Percentiles rank a stretch among this genome's conserved stretches.
phyloP scores from a whole-genome alignment of 805 yeast species.

The Phaffomyces antillensis region DNA sequence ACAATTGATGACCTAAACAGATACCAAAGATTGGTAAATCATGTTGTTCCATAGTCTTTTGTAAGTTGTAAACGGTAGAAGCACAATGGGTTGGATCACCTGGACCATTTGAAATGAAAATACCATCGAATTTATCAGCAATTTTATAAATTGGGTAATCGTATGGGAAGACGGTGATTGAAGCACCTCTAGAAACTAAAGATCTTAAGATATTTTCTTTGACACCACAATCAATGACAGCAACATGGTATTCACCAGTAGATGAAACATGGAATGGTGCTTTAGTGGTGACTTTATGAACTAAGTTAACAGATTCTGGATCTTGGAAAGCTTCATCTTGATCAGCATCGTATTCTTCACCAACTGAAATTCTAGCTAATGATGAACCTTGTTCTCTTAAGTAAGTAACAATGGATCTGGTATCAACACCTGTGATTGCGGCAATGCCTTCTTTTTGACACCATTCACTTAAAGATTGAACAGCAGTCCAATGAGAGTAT shows the following conservation, averaged over 20 bases:
- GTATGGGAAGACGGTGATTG: conserved; percentile 93
- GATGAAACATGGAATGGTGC: conserved; percentile 87
- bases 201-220: conserved; percentile 96
- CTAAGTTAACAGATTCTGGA: conserved; percentile 85
- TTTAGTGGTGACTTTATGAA: conserved; percentile 89
- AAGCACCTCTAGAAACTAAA: conserved; percentile 89
- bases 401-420: conserved; percentile 87
- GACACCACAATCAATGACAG: conserved; percentile 96
- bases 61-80: conserved; percentile 66
- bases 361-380: conserved; percentile 81
- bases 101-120: conserved; percentile 93
- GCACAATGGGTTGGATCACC: conserved; percentile 95
- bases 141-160: conserved; percentile 88
- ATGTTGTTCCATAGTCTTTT: conserved; percentile 56
- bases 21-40: conserved; percentile 90
- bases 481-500: conserved; percentile 99
- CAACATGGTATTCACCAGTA: conserved; percentile 65
- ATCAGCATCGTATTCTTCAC: conserved; percentile 86
- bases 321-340: conserved; percentile 87
- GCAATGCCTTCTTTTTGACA: conserved; percentile 95
- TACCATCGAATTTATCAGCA: conserved; percentile 89
- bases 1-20: conserved; percentile 94
- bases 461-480: conserved; percentile 92
- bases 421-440: conserved; percentile 94
- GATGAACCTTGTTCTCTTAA: conserved; percentile 96